Evolutionary conservation across 2,329 filamentous ascomycete species (phyloP), one percentile per base, ranked within the genome.

Genomic region (Myriosclerotinia duriaeana): DNA sequence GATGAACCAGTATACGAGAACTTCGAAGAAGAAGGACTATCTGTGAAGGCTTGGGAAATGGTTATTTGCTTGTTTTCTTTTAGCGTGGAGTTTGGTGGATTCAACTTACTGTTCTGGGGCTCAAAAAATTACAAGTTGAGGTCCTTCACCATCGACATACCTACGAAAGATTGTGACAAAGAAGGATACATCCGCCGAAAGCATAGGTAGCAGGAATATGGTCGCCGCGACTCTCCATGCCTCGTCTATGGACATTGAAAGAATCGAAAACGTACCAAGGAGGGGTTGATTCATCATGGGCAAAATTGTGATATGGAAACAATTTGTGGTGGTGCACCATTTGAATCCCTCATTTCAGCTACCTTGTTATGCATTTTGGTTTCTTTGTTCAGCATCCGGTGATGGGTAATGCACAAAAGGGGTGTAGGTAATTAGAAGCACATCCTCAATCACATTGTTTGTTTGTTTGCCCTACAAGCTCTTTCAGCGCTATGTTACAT

Each of bases 1-100:
- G 70, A 83, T 99, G 70, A 96, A 92, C 69, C 94, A 97, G 76
- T 99, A 97, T 78, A 99, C 94, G 11, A 85, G 95, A 72, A 98
- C 94, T 17, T 89, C 90, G 73, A 88, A 88, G 80, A 98, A 98
- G 86, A 97, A 97, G 87, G 92, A 96, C 76, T 97, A 96, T 76
- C 83, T 97, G 65, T 97, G 79, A 87, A 62, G 52, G 46, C 40
- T 62, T 58, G 26, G 48, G 42, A 62, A 63, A 52, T 55, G 26
- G 67, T 72, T 56, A 72, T 64, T 71, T 72, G 56, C 53, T 68
- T 71, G 54, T 40, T 66, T 71, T n/a, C n/a, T 50, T 70, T 75
- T 74, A 76, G 74, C 75, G 71, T 68, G 74, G 75, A 68, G 75
- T 76, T 74, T 67, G 71, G 70, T 71, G 68, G 64, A 26, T 59